Percentiles rank a stretch among this genome's conserved stretches.
Conservation (phyloP, 345 rosid genomes). For the Garcia nutans region DNA sequence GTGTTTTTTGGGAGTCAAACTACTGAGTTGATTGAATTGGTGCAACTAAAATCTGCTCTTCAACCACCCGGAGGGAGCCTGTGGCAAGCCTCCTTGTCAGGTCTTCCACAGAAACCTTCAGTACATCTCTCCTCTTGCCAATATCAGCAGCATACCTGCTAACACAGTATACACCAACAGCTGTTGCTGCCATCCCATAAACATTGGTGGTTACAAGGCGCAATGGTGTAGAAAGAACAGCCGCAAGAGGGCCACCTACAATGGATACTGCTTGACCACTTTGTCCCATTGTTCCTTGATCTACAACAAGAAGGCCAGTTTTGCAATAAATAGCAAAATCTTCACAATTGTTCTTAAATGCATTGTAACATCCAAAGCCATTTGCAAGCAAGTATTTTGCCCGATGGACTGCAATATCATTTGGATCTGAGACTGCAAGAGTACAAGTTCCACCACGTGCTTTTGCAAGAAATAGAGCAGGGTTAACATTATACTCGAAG, state of each 20-base stretch:
- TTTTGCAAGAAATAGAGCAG: constrained; percentile 75
- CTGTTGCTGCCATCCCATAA: constrained; percentile 84
- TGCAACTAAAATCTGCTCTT: constrained; percentile 36
- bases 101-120: constrained; percentile 72
- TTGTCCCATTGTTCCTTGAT: constrained; percentile 61
- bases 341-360: constrained; percentile 82
- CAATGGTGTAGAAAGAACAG: constrained; percentile 65
- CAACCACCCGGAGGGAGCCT: constrained; percentile 58
- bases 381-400: constrained; percentile 75
- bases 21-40: constrained; percentile 5
- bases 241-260: constrained; percentile 78
- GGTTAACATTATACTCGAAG: constrained; percentile 71
- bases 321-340: constrained; percentile 84
- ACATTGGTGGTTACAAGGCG: constrained; percentile 71
- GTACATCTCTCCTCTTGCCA: constrained; percentile 75
- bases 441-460: constrained; percentile 96
- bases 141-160: constrained; percentile 86
- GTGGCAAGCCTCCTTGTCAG: constrained; percentile 57
- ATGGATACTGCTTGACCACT: constrained; percentile 84
- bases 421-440: constrained; percentile 60
- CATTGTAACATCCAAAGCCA: constrained; percentile 82
- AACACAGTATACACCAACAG: constrained; percentile 69
- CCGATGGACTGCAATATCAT: constrained; percentile 55
- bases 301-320: constrained; percentile 67
- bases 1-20: neutral